phyloP scores from a whole-genome alignment of 2,329 filamentous ascomycete genomes.

The Seiridium unicorne region DNA sequence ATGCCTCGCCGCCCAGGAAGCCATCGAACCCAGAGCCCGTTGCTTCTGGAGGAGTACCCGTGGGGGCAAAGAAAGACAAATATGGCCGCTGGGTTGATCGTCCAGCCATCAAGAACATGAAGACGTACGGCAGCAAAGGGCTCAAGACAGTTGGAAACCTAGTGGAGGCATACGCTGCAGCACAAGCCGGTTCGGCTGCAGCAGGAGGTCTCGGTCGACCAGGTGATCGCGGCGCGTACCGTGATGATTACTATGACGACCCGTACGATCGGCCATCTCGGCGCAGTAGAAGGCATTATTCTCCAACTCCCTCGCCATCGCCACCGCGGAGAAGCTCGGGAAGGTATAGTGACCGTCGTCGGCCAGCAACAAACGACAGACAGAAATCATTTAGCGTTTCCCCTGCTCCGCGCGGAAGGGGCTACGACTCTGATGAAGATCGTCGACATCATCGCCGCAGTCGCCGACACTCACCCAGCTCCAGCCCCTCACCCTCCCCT shows the following conservation, averaged over 20 bases:
- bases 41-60: slow-evolving; percentile 18
- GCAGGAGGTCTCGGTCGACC: slow-evolving; percentile 13
- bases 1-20: neutral
- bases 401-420: neutral
- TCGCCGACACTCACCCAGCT: neutral
- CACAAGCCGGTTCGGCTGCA: slow-evolving; percentile 13
- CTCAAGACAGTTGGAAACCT: slow-evolving; percentile 24
- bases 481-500: slow-evolving; percentile 1
- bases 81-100: slow-evolving; percentile 14
- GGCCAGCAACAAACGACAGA: slow-evolving; percentile 5
- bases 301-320: slow-evolving; percentile 11
- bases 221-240: slow-evolving; percentile 13
- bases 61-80: slow-evolving; percentile 31
- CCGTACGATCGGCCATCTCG: slow-evolving; percentile 3
- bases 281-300: slow-evolving; percentile 7
- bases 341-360: slow-evolving; percentile 4
- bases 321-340: slow-evolving; percentile 1
- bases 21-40: neutral
- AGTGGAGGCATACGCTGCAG: slow-evolving; percentile 25
- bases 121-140: slow-evolving; percentile 23
- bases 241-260: slow-evolving; percentile 11
- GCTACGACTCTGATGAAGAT: slow-evolving; percentile 2
- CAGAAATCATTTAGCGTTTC: slow-evolving; percentile 11
- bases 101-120: slow-evolving; percentile 22
- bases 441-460: slow-evolving; percentile 3